Conservation (phyloP, 2,329 filamentous ascomycete genomes). For the Macrophomina phaseolina region DNA sequence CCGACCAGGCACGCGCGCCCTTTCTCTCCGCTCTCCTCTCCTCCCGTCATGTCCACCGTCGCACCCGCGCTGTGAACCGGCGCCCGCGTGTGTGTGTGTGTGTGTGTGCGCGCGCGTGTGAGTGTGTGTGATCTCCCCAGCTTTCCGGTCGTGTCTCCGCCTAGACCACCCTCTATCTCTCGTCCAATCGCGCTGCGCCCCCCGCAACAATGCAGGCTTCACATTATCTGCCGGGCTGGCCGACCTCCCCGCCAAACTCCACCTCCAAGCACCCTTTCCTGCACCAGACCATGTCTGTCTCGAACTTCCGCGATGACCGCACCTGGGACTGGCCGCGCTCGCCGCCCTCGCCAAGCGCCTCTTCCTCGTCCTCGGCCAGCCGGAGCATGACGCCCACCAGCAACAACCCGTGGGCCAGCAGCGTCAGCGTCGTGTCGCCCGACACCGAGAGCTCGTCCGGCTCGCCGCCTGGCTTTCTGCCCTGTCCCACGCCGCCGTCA, state of each 20-base stretch:
- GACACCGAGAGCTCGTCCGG: constrained; percentile 34
- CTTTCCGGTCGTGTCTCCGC: constrained; percentile 13
- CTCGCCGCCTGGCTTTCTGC: constrained; percentile 22
- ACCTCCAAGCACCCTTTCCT: constrained; percentile 38
- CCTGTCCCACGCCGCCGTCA: constrained; percentile 25
- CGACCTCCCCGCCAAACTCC: constrained; percentile 1
- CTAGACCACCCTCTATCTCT: background rate
- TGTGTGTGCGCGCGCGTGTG: background rate
- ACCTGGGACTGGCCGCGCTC: constrained; percentile 42
- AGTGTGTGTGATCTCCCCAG: background rate
- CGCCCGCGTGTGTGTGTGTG: background rate
- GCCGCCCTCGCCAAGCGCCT: constrained; percentile 45
- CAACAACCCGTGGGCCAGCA: constrained; percentile 46
- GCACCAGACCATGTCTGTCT: constrained; percentile 47
- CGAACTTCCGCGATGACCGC: constrained; percentile 47
- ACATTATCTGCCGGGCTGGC: constrained; percentile 18
- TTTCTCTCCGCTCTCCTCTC: constrained; percentile 1
- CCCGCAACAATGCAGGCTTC: constrained; percentile 22
- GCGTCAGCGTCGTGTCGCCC: constrained; percentile 35
- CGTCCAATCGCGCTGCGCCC: background rate
- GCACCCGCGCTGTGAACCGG: constrained; percentile 9
- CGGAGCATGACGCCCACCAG: constrained; percentile 46
- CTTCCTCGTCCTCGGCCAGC: constrained; percentile 47
- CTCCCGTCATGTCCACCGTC: background rate
- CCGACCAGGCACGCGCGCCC: constrained; percentile 9